phyloP scores from a whole-genome alignment of 1,284 basidiomycete species.

The Sporisorium iseilematis-ciliati region DNA sequence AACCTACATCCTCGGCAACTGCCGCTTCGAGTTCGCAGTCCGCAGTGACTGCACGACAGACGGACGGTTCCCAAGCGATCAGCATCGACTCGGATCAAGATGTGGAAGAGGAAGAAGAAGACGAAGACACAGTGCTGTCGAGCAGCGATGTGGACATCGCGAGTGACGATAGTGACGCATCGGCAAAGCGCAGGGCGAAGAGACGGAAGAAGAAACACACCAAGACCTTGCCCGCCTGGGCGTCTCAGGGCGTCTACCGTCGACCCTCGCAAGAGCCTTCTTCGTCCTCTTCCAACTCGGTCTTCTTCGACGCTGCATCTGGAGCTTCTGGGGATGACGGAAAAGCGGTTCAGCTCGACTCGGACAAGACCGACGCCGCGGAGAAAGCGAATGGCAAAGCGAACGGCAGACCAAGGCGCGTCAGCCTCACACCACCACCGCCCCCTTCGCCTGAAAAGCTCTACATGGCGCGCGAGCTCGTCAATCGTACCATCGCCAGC shows the following conservation, averaged over 20 bases:
- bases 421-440: slow-evolving; percentile 42
- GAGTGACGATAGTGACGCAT: slow-evolving; percentile 25
- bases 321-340: not conserved
- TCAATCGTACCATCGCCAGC: slow-evolving; percentile 28
- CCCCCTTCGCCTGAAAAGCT: slow-evolving; percentile 33
- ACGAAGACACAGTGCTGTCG: not conserved
- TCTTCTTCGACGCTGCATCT: slow-evolving; percentile 3
- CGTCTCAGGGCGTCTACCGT: slow-evolving; percentile 15
- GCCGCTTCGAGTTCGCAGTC: not conserved
- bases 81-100: not conserved
- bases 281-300: slow-evolving; percentile 4
- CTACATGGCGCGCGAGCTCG: slow-evolving; percentile 37
- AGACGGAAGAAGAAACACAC: slow-evolving; percentile 33
- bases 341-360: not conserved
- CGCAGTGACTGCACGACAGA: slow-evolving; percentile 1
- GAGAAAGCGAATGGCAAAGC: not conserved
- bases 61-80: not conserved
- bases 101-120: slow-evolving; percentile 26
- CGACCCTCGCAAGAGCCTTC: slow-evolving; percentile 21
- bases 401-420: slow-evolving; percentile 14
- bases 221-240: slow-evolving; percentile 23
- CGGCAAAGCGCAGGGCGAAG: slow-evolving; percentile 20
- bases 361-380: not conserved
- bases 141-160: slow-evolving; percentile 24
- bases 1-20: slow-evolving; percentile 1